These are phyloP conservation scores for Cytidiella melzeri DNA, from an alignment of 768 basidiomycete genomes.

Conservation along the genomic window DNA sequence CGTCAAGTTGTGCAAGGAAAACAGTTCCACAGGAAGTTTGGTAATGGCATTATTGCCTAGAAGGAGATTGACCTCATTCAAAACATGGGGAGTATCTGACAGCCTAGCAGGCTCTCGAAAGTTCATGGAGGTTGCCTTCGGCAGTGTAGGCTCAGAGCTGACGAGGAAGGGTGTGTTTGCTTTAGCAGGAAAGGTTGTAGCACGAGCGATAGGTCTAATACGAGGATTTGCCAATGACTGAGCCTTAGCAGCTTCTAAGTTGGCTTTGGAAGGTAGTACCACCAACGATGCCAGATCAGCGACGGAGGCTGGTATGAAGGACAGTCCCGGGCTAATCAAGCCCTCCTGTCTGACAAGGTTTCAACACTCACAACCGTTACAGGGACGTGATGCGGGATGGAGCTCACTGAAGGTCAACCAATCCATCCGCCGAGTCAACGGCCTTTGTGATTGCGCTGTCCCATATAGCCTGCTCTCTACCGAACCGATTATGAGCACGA, in stretches of 20 bases:
- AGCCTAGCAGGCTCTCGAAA: background rate
- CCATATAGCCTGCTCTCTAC: constrained; percentile 38
- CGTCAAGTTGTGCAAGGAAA: constrained; percentile 49
- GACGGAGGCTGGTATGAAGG: constrained; percentile 43
- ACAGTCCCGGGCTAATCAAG: constrained; percentile 12
- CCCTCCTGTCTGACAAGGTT: background rate
- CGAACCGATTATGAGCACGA: constrained; percentile 12
- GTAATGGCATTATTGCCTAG: constrained; percentile 50
- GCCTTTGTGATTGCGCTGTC: constrained; percentile 38
- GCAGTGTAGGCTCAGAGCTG: constrained; percentile 21
- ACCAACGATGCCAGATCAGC: constrained; percentile 40
- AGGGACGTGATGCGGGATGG: no score
- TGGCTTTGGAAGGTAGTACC: constrained; percentile 32
- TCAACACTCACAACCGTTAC: no score
- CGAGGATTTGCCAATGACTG: no score
- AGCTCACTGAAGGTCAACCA: constrained; percentile 51
- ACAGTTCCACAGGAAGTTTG: constrained; percentile 50
- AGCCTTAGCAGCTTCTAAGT: constrained; percentile 14
- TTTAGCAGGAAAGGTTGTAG: constrained; percentile 16
- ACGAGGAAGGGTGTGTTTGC: constrained; percentile 13
- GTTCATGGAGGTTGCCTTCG: constrained; percentile 14
- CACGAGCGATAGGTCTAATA: no score
- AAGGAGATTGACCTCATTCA: constrained; percentile 49
- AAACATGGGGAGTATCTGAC: constrained; percentile 21
- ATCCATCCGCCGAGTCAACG: constrained; percentile 42